Evolutionary conservation across 1,284 basidiomycete species (phyloP).

Genomic region (Sanghuangporus weigelae): DNA sequence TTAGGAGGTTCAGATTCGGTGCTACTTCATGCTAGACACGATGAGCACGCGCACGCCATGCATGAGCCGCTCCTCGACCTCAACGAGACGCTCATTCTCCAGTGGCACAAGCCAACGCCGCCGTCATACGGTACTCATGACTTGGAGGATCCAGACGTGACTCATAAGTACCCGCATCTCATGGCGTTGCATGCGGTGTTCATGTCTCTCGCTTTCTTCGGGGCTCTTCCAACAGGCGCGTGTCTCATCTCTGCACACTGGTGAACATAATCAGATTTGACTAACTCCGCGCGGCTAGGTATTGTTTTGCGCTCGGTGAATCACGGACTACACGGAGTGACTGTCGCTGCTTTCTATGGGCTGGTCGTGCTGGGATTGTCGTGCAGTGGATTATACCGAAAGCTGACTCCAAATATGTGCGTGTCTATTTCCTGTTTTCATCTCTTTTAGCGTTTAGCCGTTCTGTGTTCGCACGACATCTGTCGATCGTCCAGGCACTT

Average conservation of each 20-base stretch:
- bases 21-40: constrained; percentile 3
- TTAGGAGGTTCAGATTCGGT: not conserved
- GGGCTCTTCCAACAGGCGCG: constrained; percentile 68
- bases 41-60: constrained; percentile 18
- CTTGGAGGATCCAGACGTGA: constrained; percentile 46
- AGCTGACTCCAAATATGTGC: constrained; percentile 75
- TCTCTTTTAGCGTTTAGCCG: not conserved
- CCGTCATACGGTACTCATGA: constrained; percentile 78
- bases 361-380: constrained; percentile 54
- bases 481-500: constrained; percentile 15
- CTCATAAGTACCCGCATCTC: constrained; percentile 49
- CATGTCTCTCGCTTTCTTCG: constrained; percentile 74
- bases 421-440: constrained; percentile 3
- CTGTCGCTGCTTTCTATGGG: constrained; percentile 54
- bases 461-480: not conserved
- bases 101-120: constrained; percentile 60
- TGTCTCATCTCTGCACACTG: constrained; percentile 14
- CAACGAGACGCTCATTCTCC: constrained; percentile 67
- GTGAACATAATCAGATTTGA: not conserved
- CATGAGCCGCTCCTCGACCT: constrained; percentile 50
- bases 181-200: constrained; percentile 62
- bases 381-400: constrained; percentile 60
- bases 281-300: constrained; percentile 36
- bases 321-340: constrained; percentile 53
- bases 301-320: constrained; percentile 71